These are phyloP conservation scores for Carpinus fangiana DNA, from an alignment of 306 rosid species.

Conservation along the genomic window DNA sequence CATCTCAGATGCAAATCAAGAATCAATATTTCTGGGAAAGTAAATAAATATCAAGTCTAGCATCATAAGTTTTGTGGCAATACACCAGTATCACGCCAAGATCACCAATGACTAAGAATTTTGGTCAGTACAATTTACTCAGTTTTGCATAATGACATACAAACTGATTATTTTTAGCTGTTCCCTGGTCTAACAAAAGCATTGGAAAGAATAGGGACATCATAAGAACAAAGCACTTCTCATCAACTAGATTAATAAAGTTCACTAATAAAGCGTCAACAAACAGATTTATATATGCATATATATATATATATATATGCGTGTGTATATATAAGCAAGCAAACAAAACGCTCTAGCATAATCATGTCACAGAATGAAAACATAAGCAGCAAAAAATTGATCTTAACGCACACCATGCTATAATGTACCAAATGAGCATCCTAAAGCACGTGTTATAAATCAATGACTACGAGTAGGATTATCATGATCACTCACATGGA, in stretches of 20 bases:
- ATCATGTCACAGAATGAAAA: neutral
- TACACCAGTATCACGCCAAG: neutral
- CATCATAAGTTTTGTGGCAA: neutral
- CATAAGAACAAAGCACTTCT: slow-evolving; percentile 8
- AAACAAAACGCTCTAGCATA: neutral
- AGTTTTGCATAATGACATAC: neutral
- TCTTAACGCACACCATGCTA: neutral
- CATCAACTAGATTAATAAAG: slow-evolving; percentile 6
- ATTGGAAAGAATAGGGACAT: neutral
- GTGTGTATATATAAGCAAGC: neutral
- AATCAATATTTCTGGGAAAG: neutral
- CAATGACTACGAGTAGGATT: neutral
- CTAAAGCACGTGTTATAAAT: neutral
- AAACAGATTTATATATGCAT: neutral
- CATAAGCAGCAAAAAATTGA: neutral
- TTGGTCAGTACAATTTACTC: neutral
- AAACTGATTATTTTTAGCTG: neutral
- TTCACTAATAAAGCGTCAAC: neutral
- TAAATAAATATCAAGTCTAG: neutral
- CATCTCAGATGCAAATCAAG: slow-evolving; percentile 4
- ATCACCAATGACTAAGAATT: neutral
- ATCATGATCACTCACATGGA: neutral
- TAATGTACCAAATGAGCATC: neutral
- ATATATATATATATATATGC: too few relatives aligned
- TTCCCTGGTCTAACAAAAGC: neutral